A percentile compares a stretch with the other conserved stretches of the same genome.
Evolutionary conservation across 169 alveolate genomes (phyloP).

Genomic region (Prorocentrum cordatum): DNA sequence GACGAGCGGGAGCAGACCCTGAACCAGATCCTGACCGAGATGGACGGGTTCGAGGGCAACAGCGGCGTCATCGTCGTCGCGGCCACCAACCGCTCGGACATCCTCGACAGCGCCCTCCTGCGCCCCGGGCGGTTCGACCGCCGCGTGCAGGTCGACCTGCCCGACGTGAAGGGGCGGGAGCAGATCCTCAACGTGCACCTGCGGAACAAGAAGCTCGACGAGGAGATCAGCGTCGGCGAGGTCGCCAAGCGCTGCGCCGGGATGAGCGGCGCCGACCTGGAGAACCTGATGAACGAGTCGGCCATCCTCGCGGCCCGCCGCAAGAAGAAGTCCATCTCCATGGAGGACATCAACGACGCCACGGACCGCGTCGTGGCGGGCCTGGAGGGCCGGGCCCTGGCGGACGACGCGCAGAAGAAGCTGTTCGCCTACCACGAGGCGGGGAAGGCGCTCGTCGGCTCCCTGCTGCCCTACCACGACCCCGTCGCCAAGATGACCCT

Average conservation of each 20-base stretch:
- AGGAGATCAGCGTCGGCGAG: slow-evolving; percentile 2
- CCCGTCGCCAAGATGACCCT: slow-evolving; percentile 33
- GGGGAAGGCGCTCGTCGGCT: slow-evolving; percentile 31
- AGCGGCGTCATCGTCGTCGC: slow-evolving; percentile 92
- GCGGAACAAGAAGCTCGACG: neutral
- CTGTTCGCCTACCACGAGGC: slow-evolving; percentile 39
- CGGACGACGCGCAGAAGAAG: slow-evolving; percentile 75
- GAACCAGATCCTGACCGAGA: neutral
- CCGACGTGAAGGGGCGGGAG: slow-evolving; percentile 93
- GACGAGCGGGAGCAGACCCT: slow-evolving; percentile 91
- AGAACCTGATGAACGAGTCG: slow-evolving; percentile 95
- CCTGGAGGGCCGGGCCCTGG: slow-evolving; percentile 48
- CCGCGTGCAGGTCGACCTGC: slow-evolving; percentile 13
- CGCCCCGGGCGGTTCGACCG: slow-evolving; percentile 65
- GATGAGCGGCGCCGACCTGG: slow-evolving; percentile 90
- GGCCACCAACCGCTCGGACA: slow-evolving; percentile 86
- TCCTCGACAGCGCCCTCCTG: slow-evolving; percentile 42
- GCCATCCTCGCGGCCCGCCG: slow-evolving; percentile 98
- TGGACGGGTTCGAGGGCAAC: slow-evolving; percentile 70
- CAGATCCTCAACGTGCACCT: slow-evolving; percentile 85
- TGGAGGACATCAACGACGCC: slow-evolving; percentile 82
- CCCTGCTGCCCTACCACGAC: slow-evolving; percentile 32
- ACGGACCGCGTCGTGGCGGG: slow-evolving; percentile 92
- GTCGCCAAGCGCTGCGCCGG: slow-evolving; percentile 44
- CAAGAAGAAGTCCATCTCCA: slow-evolving; percentile 67